Evolutionary conservation across 331 rosid genomes (phyloP).

Genomic region (Acacia concinna): DNA sequence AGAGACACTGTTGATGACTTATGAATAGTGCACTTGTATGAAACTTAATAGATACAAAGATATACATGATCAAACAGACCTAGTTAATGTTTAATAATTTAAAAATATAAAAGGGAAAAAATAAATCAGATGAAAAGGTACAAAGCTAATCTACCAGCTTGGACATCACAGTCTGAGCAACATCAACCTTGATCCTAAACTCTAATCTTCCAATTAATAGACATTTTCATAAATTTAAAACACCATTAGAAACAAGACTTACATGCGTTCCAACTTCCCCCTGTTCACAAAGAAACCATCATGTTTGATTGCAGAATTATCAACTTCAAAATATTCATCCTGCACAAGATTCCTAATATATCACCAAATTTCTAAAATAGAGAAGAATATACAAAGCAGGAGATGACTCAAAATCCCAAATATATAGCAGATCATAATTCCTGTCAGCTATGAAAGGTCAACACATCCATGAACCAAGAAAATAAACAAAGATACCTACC

Average conservation of each 20-base stretch:
- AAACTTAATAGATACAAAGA: background rate
- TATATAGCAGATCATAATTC: conserved; percentile 13
- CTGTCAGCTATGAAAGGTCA: conserved; percentile 23
- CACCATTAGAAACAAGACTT: conserved; percentile 40
- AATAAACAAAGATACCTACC: conserved; percentile 52
- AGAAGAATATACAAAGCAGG: conserved; percentile 15
- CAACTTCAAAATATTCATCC: conserved; percentile 99
- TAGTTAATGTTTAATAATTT: background rate
- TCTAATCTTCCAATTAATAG: conserved; percentile 6
- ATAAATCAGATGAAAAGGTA: background rate
- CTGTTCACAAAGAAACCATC: conserved; percentile 94
- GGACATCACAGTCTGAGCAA: background rate
- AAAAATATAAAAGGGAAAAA: background rate
- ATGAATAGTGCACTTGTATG: background rate
- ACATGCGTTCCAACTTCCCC: conserved; percentile 90
- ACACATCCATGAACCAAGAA: conserved; percentile 21
- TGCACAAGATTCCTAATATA: conserved; percentile 39
- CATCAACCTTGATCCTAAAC: conserved; percentile 17
- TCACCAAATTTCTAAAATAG: background rate
- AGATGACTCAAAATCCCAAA: conserved; percentile 12
- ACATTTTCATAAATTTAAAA: conserved; percentile 7
- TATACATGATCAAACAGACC: background rate
- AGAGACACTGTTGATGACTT: background rate
- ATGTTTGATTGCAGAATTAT: conserved; percentile 87
- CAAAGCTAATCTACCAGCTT: background rate